Conservation (phyloP, 1,284 basidiomycete species). For the Neolentinus lepideus region DNA sequence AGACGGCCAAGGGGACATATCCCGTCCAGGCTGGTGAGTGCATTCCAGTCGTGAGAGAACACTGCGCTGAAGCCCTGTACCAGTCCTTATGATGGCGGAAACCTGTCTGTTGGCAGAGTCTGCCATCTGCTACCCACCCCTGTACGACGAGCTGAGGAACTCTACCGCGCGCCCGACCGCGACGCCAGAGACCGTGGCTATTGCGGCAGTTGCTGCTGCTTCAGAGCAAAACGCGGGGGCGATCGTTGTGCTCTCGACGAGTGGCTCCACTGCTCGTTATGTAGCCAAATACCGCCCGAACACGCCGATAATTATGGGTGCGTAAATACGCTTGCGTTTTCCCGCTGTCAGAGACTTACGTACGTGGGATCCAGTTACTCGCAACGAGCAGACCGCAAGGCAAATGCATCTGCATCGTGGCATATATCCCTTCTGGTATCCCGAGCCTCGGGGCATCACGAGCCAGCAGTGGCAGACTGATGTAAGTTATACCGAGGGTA, state of each 20-base stretch:
- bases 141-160: slow-evolving; percentile 83
- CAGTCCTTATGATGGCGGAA: slow-evolving; percentile 98
- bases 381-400: slow-evolving; percentile 92
- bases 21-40: slow-evolving; percentile 83
- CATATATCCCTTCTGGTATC: slow-evolving; percentile 97
- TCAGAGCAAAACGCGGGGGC: slow-evolving; percentile 90
- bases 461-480: slow-evolving; percentile 96
- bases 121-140: slow-evolving; percentile 87
- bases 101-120: slow-evolving; percentile 92
- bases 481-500: slow-evolving; percentile 40
- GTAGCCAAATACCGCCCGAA: slow-evolving; percentile 95
- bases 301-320: slow-evolving; percentile 92
- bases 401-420: slow-evolving; percentile 97
- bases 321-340: slow-evolving; percentile 15
- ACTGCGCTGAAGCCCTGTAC: slow-evolving; percentile 9
- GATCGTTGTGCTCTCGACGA: slow-evolving; percentile 95
- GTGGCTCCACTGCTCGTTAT: slow-evolving; percentile 93
- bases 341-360: neutral
- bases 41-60: neutral
- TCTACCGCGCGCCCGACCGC: slow-evolving; percentile 82
- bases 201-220: slow-evolving; percentile 93
- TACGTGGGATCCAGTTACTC: slow-evolving; percentile 61
- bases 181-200: slow-evolving; percentile 89
- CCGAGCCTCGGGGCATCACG: slow-evolving; percentile 84
- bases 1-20: slow-evolving; percentile 95